Base-by-base conservation (phyloP, 306 rosid genomes). In the Quercus aquifolioides region DNA sequence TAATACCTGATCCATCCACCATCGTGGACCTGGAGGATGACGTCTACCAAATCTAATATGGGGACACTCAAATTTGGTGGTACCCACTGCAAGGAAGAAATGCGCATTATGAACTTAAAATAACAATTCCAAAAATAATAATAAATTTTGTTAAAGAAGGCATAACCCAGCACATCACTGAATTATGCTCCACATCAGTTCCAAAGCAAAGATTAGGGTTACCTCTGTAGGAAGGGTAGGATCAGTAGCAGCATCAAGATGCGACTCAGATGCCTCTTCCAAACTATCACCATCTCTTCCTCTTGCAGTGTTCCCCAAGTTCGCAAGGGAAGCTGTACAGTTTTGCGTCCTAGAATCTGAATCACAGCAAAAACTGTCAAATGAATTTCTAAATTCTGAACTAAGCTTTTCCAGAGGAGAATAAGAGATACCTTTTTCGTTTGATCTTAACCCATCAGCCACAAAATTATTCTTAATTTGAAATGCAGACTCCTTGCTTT, bases 1-100 rank as follows among this genome's bases (percentile, higher is more conserved):
- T 76, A 75, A 76, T 82, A 96, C 99, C 99, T 93, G 83, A 96
- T 96, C 99, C 99, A 96, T 78, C 99, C 99, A 72, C 99, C 99
- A 82, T 96, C 99, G 63, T 93, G 99, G 76, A 96, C 86, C 86
- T 96, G 97, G 84, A 96, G 85, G 85, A 96, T 89, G 85, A 93
- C 97, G 77, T 96, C 99, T 73, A 96, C 97, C 84, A 93, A 85
- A 85, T 93, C 92, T 82, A 96, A 82, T 84, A 96, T 91, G 30
- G 98, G 99, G 52, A 80, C 82, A 74, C 96, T 93, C 84, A 96
- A 84, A 90, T 96, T 91, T 71, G 99, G 99, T 1, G 99, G 96
- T 83, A 91, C 96, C 99, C 99, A 96, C 99, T 96, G 89, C 86
- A 85, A 75, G 71, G 9, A 86, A 74, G 75, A 84, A 79, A 73